Evolutionary conservation across 108 stramenopile species (phyloP), one percentile per base, ranked within the genome.

Genomic region (Fistulifera pelliculosa): DNA sequence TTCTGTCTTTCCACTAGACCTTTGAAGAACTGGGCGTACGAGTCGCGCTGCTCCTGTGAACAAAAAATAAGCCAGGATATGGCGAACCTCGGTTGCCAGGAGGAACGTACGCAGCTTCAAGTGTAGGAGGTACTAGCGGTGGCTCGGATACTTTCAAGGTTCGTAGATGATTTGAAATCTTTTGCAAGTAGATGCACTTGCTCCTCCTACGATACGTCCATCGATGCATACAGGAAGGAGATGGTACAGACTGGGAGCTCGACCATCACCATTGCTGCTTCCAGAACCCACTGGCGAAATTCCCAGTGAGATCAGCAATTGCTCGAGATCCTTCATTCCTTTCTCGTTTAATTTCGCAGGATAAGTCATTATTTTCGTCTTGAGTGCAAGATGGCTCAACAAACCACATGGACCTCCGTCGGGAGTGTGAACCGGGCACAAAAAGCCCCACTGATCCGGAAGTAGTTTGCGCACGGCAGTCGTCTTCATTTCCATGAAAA

Each of bases 401-500:
- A 99, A 72, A 45, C 98, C 98, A 71, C 98, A 99, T 10, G 98
- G 98, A 5, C 93, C 85, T 7, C 98, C 98, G 76, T 99, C 98
- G 0, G 98, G 98, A 17, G 98, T 99, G 71, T 99, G 98, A 22
- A 99, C 98, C 14, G 98, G 98, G 72, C 98, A 99, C 26, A 99
- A 65, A 59, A 96, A 99, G 10, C 97, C 96, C 96, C 96, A 99
- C 58, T 93, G 90, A 60, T 98, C 99, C 2, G 97, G 97, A 31
- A 99, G 76, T 28, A 99, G 78, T 60, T 99, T 96, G 18, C 99
- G 75, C 38, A 99, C 99, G 7, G 95, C 85, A 0, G 99, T 99
- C 23, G 97, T 99, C 62, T 98, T 99, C 99, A 99, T 99, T 62
- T 94, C 92, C 73, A 95, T 96, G 69, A 97, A 99, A 97, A 99